Evolutionary conservation across 192 early-diverging fungal genomes (phyloP).

Genomic region (Phlyctochytrium planicorne): DNA sequence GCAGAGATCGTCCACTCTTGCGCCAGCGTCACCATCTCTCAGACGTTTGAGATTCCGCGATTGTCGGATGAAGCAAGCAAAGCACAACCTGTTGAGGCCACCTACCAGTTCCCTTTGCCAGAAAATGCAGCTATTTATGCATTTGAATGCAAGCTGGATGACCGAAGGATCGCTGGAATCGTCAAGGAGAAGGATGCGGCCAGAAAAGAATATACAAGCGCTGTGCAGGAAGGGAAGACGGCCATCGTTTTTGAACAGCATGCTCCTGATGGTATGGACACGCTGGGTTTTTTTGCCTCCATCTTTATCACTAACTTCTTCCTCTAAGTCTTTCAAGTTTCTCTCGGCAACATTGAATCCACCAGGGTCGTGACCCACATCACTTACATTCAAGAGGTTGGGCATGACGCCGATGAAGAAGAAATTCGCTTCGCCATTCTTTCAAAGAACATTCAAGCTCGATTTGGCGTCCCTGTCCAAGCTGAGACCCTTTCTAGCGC

Average conservation of each 20-base stretch:
- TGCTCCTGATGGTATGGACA: conserved; percentile 14
- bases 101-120: conserved; percentile 21
- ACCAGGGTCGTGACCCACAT: conserved; percentile 32
- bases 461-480: conserved; percentile 35
- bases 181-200: conserved; percentile 33
- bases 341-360: conserved; percentile 46
- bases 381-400: conserved; percentile 50
- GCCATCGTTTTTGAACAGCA: conserved; percentile 22
- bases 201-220: conserved; percentile 8
- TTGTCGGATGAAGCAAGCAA: too few species aligned
- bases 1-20: neutral
- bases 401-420: conserved; percentile 45
- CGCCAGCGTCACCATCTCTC: conserved; percentile 1
- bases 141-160: conserved; percentile 35
- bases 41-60: too few species aligned
- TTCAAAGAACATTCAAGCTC: conserved; percentile 35
- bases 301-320: conserved; percentile 13
- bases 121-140: conserved; percentile 27
- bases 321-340: conserved; percentile 42
- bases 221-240: conserved; percentile 16
- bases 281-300: neutral
- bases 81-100: neutral
- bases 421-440: conserved; percentile 41
- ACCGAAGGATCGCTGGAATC: conserved; percentile 11
- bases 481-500: conserved; percentile 1